Evolutionary conservation across 371 early-diverging fungal species (phyloP), one percentile per base, ranked within the genome.

Genomic region (Phascolomyces articulosus): DNA sequence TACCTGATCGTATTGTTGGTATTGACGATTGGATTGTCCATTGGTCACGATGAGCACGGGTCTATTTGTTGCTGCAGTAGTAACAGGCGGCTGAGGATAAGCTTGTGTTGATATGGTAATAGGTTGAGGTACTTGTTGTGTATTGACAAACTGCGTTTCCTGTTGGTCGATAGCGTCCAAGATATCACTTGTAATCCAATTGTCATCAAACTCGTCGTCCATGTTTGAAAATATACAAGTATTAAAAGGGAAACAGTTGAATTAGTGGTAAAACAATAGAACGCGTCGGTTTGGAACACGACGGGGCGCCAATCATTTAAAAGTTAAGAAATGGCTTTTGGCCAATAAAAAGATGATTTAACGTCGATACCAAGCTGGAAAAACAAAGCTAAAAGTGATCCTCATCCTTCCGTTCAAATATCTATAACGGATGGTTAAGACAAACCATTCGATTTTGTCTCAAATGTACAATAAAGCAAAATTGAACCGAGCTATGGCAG

Each of bases 171-270:
- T 29, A 9, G 49, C 64, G 31, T 64, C 58, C 20, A 64, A 48
- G 15, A 58, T 38, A 20, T 48, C 49, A 29, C 29, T 40, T 15
- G 44, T 47, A 10, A 64, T 34, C 18, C 56, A 58, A 6, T 57
- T 21, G 28, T 64, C 58, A 40, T 64, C 64, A n/a, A 40, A 44
- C n/a, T 57, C 40, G 47, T 63, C 49, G 23, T 47, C 64, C 49
- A 64, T 59, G 11, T 51, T 21, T 13, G 26, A 10, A 24, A n/a
- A 23, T 26, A n/a, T 7, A 38, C 38, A 38, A 38, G 38, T 38
- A 38, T 9, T 9, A n/a, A 44, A 3, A 44, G 44, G 16, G 44
- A n/a, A n/a, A 13, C 4, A 44, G 4, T 18, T 15, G n/a, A 13
- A 44, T 44, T 2, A 44, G 44, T 4, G 44, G 13, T 38, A 38